Conservation (phyloP, 108 stramenopile species). For the Skeletonema potamos region DNA sequence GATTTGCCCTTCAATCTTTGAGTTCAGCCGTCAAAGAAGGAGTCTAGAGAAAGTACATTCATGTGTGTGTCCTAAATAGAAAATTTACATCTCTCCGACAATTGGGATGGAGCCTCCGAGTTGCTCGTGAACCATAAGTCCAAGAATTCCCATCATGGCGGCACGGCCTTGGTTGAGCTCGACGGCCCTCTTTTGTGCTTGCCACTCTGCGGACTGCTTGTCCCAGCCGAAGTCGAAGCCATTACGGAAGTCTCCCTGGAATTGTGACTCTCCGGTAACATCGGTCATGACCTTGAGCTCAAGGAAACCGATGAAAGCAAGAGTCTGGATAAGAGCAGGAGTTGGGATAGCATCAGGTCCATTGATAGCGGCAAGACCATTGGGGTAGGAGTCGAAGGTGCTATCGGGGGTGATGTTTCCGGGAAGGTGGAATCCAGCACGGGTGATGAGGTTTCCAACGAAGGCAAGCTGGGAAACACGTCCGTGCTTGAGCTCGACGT, state of each 20-base stretch:
- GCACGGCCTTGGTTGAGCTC: slow-evolving; percentile 94
- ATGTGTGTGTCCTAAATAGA: slow-evolving; percentile 1
- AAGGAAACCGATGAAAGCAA: slow-evolving; percentile 40
- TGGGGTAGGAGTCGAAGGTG: slow-evolving; percentile 61
- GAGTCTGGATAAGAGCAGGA: slow-evolving; percentile 22
- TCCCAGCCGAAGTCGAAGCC: slow-evolving; percentile 66
- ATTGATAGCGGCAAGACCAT: slow-evolving; percentile 60
- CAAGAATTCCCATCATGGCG: slow-evolving; percentile 90
- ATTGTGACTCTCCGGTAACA: slow-evolving; percentile 20
- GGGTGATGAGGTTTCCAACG: slow-evolving; percentile 76
- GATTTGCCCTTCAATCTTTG: not conserved
- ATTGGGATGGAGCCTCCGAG: slow-evolving; percentile 48
- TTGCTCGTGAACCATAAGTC: slow-evolving; percentile 87
- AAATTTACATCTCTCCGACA: slow-evolving; percentile 37
- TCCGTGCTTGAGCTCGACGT: slow-evolving; percentile 92
- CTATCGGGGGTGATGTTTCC: slow-evolving; percentile 66
- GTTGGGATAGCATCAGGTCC: slow-evolving; percentile 32
- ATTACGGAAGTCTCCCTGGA: slow-evolving; percentile 43
- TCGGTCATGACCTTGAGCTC: slow-evolving; percentile 44
- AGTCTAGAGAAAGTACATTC: not conserved
- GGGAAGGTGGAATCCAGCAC: slow-evolving; percentile 47
- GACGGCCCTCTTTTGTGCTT: slow-evolving; percentile 78
- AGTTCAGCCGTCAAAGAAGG: not conserved
- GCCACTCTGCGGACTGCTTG: slow-evolving; percentile 51
- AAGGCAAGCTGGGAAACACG: slow-evolving; percentile 90